phyloP scores from a whole-genome alignment of 2,329 filamentous ascomycete species.

The Cladosporium austrohemisphaericum region DNA sequence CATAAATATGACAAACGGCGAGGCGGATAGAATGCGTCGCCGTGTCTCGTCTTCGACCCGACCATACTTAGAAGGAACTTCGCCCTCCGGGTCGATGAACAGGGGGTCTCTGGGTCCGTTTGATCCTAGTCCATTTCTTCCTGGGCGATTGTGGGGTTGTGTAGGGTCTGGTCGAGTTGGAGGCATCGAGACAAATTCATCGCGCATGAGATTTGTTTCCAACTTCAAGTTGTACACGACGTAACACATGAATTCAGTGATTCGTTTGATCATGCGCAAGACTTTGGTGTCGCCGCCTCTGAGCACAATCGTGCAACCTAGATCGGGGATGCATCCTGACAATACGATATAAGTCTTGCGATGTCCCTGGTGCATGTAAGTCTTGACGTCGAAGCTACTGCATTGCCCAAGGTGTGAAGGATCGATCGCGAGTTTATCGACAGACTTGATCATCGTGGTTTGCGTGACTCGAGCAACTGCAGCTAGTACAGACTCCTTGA shows the following conservation, averaged over 20 bases:
- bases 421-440: constrained; percentile 83
- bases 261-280: constrained; percentile 77
- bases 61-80: constrained; percentile 79
- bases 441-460: constrained; percentile 86
- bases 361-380: constrained; percentile 76
- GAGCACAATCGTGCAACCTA: constrained; percentile 92
- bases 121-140: not conserved
- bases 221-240: constrained; percentile 97
- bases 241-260: constrained; percentile 98
- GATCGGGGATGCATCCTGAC: constrained; percentile 80
- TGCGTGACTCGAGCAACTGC: constrained; percentile 90
- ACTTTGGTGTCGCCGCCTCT: constrained; percentile 71
- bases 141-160: constrained; percentile 36
- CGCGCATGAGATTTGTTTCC: constrained; percentile 88
- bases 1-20: constrained; percentile 92
- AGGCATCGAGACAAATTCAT: constrained; percentile 85
- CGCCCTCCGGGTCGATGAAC: constrained; percentile 1
- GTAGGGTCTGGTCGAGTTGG: constrained; percentile 31
- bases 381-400: constrained; percentile 89
- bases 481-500: constrained; percentile 92
- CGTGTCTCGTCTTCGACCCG: constrained; percentile 92
- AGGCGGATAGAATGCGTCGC: constrained; percentile 89
- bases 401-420: constrained; percentile 74
- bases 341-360: constrained; percentile 97
- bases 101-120: not conserved